Conservation (phyloP, 2,329 filamentous ascomycete species). For the Penicillium decumbens region DNA sequence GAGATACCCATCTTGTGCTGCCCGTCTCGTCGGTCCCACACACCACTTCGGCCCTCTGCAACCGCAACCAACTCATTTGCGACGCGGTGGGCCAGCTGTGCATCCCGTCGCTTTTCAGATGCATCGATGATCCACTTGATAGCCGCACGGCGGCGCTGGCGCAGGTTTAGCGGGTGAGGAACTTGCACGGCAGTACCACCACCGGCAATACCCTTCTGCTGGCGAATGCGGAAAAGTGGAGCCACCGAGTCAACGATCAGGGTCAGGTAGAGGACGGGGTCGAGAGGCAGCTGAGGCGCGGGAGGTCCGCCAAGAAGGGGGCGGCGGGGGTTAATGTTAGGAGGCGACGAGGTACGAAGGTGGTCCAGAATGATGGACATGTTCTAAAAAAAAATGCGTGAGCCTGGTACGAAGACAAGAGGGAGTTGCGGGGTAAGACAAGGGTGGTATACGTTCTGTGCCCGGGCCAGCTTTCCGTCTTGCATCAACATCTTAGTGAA, state of each 20-base stretch:
- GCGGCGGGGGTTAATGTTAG: slow-evolving; percentile 65
- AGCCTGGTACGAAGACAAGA: not conserved
- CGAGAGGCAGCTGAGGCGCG: slow-evolving; percentile 72
- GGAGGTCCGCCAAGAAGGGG: slow-evolving; percentile 64
- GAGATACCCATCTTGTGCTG: slow-evolving; percentile 78
- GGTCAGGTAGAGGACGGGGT: slow-evolving; percentile 84
- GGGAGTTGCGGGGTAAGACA: slow-evolving; percentile 3
- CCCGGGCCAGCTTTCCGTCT: slow-evolving; percentile 81
- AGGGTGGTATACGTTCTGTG: slow-evolving; percentile 65
- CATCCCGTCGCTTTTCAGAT: slow-evolving; percentile 71
- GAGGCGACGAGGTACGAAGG: slow-evolving; percentile 78
- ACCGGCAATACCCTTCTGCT: slow-evolving; percentile 72
- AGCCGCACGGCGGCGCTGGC: slow-evolving; percentile 72
- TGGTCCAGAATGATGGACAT: slow-evolving; percentile 76
- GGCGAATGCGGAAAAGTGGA: slow-evolving; percentile 75
- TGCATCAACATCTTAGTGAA: slow-evolving; percentile 87
- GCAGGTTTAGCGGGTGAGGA: slow-evolving; percentile 67
- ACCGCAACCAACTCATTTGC: slow-evolving; percentile 83
- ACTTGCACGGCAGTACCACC: slow-evolving; percentile 81
- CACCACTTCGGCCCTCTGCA: slow-evolving; percentile 74
- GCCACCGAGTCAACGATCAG: slow-evolving; percentile 89
- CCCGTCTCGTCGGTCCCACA: slow-evolving; percentile 75
- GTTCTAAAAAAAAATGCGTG: slow-evolving; percentile 53
- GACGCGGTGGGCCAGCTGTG: slow-evolving; percentile 69
- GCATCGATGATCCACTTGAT: slow-evolving; percentile 85